These are phyloP conservation scores for Penicillium sp. DNA, from an alignment of 2,329 filamentous ascomycete species.

Conservation along the genomic window DNA sequence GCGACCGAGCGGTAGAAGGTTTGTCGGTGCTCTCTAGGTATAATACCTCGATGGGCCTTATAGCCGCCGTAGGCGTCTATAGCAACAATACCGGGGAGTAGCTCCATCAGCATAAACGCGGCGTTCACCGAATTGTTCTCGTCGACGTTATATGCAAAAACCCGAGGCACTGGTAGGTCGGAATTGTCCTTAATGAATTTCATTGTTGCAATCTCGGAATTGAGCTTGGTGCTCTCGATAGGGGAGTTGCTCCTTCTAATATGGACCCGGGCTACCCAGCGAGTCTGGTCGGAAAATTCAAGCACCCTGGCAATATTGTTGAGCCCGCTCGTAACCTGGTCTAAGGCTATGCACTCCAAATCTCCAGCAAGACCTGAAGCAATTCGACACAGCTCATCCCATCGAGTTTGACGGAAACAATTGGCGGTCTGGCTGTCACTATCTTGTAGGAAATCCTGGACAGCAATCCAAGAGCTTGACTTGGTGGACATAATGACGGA, in stretches of 20 bases:
- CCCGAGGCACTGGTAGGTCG: slow-evolving; percentile 1
- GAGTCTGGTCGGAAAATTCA: slow-evolving; percentile 1
- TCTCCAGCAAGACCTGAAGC: slow-evolving; percentile 3
- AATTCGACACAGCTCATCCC: slow-evolving; percentile 7
- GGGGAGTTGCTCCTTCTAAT: slow-evolving; percentile 1
- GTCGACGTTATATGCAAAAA: slow-evolving; percentile 3
- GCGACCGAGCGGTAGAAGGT: slow-evolving; percentile 4
- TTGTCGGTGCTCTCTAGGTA: slow-evolving; percentile 6
- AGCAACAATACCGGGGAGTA: slow-evolving; percentile 21
- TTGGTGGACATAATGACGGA: slow-evolving; percentile 1
- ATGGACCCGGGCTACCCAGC: slow-evolving; percentile 4
- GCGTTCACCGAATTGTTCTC: slow-evolving; percentile 22
- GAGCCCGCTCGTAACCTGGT: slow-evolving; percentile 1
- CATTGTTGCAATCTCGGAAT: slow-evolving; percentile 1
- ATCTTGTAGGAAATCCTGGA: slow-evolving; percentile 2
- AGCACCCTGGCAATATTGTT: slow-evolving; percentile 5
- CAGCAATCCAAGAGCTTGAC: slow-evolving; percentile 2
- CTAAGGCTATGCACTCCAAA: neutral
- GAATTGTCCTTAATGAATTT: slow-evolving; percentile 2
- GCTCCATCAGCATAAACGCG: slow-evolving; percentile 30
- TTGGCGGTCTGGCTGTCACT: slow-evolving; percentile 4
- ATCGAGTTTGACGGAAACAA: slow-evolving; percentile 6
- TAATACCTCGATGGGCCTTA: slow-evolving; percentile 5
- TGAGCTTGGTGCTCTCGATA: neutral
- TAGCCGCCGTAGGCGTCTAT: slow-evolving; percentile 26